Evolutionary conservation across 495 filamentous ascomycete genomes (phyloP).

Genomic region (Penicillium subrubescens): DNA sequence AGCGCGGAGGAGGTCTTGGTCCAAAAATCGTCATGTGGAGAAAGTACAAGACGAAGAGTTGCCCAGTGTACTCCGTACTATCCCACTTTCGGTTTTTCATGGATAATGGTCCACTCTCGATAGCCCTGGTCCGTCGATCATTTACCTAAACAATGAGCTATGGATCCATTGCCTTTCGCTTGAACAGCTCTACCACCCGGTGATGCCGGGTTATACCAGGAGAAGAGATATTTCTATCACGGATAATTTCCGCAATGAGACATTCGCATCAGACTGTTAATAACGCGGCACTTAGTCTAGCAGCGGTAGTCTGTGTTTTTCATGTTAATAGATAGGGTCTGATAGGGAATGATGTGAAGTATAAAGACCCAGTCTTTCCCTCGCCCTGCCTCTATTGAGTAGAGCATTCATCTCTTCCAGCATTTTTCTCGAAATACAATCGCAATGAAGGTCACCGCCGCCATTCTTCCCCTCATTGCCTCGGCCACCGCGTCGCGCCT

Average conservation of each 20-base stretch:
- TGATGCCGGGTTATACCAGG: not conserved
- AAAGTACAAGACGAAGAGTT: not conserved
- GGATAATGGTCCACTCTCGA: not conserved
- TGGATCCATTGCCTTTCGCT: not conserved
- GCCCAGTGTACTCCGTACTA: not conserved
- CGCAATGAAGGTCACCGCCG: constrained; percentile 17
- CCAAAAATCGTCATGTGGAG: not conserved
- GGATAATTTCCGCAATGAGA: not conserved
- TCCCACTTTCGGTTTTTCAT: not conserved
- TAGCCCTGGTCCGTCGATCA: not conserved
- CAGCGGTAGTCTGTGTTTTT: not conserved
- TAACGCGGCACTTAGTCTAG: not conserved
- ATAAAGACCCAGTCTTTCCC: not conserved
- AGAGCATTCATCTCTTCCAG: not conserved
- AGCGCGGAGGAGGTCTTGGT: not conserved
- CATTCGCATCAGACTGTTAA: not conserved
- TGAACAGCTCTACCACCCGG: not conserved
- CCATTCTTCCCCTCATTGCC: constrained; percentile 16
- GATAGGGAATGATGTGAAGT: too few relatives aligned
- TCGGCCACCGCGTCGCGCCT: constrained; percentile 18
- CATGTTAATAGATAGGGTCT: not conserved
- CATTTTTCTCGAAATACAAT: not conserved
- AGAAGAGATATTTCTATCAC: not conserved
- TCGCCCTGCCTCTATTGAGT: not conserved
- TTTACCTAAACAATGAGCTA: not conserved